Evolutionary conservation across 2,329 filamentous ascomycete genomes (phyloP), one percentile per base, ranked within the genome.

Genomic region (Paracamarosporium sp.): DNA sequence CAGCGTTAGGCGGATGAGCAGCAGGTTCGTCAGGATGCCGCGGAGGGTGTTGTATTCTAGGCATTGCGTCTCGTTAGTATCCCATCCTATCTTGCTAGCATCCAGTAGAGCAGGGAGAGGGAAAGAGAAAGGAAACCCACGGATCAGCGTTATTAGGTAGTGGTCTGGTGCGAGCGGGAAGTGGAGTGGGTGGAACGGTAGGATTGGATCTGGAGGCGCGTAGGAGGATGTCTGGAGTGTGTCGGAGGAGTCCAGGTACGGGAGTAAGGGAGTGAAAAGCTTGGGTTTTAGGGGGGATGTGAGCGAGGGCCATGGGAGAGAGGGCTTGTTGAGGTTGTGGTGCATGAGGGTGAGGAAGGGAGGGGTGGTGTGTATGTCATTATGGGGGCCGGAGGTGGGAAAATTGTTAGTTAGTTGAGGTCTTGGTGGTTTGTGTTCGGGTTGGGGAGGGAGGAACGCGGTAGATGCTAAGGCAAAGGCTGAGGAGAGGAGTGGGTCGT

Each of bases 121-220:
- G 48, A 20, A 5, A 40, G 22, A 30, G 13, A 15, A 17, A 30
- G 31, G 17, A 25, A 31, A 8, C 35, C 3, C 20, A 38, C 35
- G 59, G 45, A 64, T 55, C 4, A 64, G 53, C 8, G 62, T 60
- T 12, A 64, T 44, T 6, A 64, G 55, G 50, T 58, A 52, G 56
- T 61, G 54, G 44, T 64, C 61, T 40, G 61, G 51, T 6, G 59
- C 50, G 17, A 64, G 51, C 2, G 61, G 56, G 53, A 63, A 63
- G 24, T 20, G 9, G 22, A 56, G 31, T 4, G 35, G 35, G 35
- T 38, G 31, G 43, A 31, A 30, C n/a, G 50, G 24, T 27, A 13
- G 40, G 24, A 30, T 44, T 12, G 36, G 36, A n/a, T 38, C n/a
- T 20, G 35, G 15, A 4, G 17, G 35, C n/a, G 35, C 3, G 11